Conservation (phyloP, 1,284 basidiomycete genomes). For the Cutaneotrichosporon sp. region DNA sequence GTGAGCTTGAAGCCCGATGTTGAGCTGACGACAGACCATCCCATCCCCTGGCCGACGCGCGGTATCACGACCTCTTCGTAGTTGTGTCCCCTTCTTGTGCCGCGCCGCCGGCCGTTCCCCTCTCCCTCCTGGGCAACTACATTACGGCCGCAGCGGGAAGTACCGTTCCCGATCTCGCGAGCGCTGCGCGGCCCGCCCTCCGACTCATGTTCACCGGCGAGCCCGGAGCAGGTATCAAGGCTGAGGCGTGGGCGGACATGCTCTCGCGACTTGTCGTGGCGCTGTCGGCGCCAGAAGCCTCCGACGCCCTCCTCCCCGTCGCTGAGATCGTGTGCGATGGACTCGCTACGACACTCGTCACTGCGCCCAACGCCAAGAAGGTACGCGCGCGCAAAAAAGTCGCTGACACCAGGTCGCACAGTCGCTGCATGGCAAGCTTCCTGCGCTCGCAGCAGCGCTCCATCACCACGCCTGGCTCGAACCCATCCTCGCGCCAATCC, state of each 20-base stretch:
- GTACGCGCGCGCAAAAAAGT: slow-evolving; percentile 19
- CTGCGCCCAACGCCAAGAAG: slow-evolving; percentile 28
- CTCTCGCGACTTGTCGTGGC: slow-evolving; percentile 20
- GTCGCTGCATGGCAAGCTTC: slow-evolving; percentile 19
- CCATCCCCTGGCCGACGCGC: slow-evolving; percentile 17
- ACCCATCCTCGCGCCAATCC: slow-evolving; percentile 12
- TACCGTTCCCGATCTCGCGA: background rate
- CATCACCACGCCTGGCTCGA: slow-evolving; percentile 16
- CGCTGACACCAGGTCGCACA: slow-evolving; percentile 23
- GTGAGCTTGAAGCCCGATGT: slow-evolving; percentile 6
- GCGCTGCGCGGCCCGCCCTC: slow-evolving; percentile 6
- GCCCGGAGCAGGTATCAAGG: slow-evolving; percentile 13
- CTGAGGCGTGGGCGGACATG: slow-evolving; percentile 31
- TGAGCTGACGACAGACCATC: slow-evolving; percentile 1
- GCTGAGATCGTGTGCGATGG: slow-evolving; percentile 9
- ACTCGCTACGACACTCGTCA: slow-evolving; percentile 9
- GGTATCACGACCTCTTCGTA: slow-evolving; percentile 26
- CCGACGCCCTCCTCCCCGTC: slow-evolving; percentile 3
- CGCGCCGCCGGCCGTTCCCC: slow-evolving; percentile 9
- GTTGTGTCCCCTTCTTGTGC: slow-evolving; percentile 14
- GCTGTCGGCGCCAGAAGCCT: background rate
- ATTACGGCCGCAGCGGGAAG: background rate
- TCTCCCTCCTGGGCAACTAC: slow-evolving; percentile 20
- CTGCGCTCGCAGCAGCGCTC: slow-evolving; percentile 17
- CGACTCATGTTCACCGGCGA: slow-evolving; percentile 14